Base-by-base conservation (phyloP, 169 alveolate species). In the Cystoisospora suis region DNA sequence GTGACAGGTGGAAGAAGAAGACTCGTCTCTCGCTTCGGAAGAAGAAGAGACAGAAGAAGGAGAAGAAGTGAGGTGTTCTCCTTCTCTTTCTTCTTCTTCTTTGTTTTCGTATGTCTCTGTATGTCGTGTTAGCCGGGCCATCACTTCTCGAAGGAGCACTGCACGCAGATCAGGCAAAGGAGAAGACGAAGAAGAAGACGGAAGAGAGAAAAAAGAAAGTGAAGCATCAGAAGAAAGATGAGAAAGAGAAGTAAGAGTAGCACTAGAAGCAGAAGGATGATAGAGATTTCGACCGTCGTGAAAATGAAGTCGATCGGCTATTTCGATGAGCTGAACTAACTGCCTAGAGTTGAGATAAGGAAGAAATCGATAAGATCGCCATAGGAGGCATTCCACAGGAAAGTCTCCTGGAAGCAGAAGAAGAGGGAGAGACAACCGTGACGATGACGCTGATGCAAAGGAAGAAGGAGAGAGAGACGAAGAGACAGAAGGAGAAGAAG, bases 271-370 rank as follows among this genome's bases (percentile, higher is more conserved):
- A 65, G 77, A 44, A 65, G 34, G 77, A 44, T 44, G 42, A n/a
- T 1, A 44, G 34, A 44, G 77, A 27, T 36, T 32, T 1, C 77
- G 83, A 29, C 83, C 83, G 46, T 34, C 83, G 83, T 72, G 83
- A 38, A 72, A 40, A 17, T 40, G 58, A 5, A 72, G 83, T 1
- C 56, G 56, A 46, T 72, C 83, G 36, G 32, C 83, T 17, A 40
- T 53, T 6, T 23, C 38, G 36, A 72, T 29, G 20, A 72, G 23
- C 15, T 53, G 83, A 34, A 72, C 83, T 46, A 72, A 56, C 23
- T 72, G 83, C 45, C 23, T 38, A 34, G 56, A 56, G 32, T 29
- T 38, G n/a, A 72, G 53, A 17, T 40, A 38, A 23, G 56, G 32
- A 2, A 72, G 83, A 36, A 3, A 72, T 4, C 83, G 46, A 56